Conservation (phyloP, 805 yeast genomes). For the Dipodascus albidus region DNA sequence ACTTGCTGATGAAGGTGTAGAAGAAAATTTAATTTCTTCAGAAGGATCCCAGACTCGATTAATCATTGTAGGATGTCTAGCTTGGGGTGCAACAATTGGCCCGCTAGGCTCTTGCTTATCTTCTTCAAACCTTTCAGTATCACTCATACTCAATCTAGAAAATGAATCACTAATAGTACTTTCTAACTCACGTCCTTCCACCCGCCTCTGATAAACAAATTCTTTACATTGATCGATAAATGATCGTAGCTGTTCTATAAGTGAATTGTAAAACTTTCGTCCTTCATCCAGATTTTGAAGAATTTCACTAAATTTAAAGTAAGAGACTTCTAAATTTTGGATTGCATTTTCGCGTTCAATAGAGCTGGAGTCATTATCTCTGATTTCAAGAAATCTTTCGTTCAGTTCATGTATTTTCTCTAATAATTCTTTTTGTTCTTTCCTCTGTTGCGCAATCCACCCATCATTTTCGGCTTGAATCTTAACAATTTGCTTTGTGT, state of each 20-base stretch:
- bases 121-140: slow-evolving; percentile 24
- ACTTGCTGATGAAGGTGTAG: slow-evolving; percentile 7
- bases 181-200: slow-evolving; percentile 44
- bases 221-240: slow-evolving; percentile 39
- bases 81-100: slow-evolving; percentile 5
- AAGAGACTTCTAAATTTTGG: slow-evolving; percentile 40
- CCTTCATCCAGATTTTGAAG: slow-evolving; percentile 57
- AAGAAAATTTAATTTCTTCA: not conserved
- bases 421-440: slow-evolving; percentile 30
- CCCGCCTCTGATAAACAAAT: slow-evolving; percentile 39
- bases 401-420: slow-evolving; percentile 26
- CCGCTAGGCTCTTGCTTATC: not conserved
- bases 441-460: slow-evolving; percentile 34
- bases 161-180: slow-evolving; percentile 6
- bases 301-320: slow-evolving; percentile 43
- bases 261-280: slow-evolving; percentile 53
- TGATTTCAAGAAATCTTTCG: slow-evolving; percentile 12
- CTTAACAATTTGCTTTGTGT: slow-evolving; percentile 23
- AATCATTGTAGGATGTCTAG: slow-evolving; percentile 6
- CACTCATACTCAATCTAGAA: slow-evolving; percentile 23
- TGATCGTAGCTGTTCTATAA: slow-evolving; percentile 34
- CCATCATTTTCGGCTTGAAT: slow-evolving; percentile 38
- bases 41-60: not conserved
- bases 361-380: slow-evolving; percentile 21
- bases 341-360: slow-evolving; percentile 37